Evolutionary conservation across 495 filamentous ascomycete genomes (phyloP).

Genomic region (Cairneyella variabilis): DNA sequence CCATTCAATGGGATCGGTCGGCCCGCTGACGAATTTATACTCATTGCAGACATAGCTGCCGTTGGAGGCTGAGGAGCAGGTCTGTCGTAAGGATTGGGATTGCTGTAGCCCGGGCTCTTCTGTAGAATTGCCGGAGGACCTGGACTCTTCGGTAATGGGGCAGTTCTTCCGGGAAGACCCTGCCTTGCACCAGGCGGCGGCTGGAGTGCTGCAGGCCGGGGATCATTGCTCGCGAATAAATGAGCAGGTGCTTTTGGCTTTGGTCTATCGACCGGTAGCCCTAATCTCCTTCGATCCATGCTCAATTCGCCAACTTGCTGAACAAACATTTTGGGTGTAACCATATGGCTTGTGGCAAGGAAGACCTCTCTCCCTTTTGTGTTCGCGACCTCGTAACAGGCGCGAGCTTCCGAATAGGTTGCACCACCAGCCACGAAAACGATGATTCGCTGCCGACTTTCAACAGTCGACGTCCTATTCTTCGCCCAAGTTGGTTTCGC

Average conservation of each 20-base stretch:
- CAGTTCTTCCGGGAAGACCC: conserved; percentile 20
- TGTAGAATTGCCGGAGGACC: conserved; percentile 3
- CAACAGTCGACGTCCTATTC: conserved; percentile 66
- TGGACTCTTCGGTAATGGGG: conserved; percentile 5
- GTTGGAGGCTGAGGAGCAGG: conserved; percentile 41
- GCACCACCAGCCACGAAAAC: conserved; percentile 97
- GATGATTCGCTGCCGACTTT: conserved; percentile 85
- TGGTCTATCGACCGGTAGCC: conserved; percentile 78
- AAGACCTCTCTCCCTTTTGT: conserved; percentile 74
- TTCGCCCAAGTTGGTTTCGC: conserved; percentile 93
- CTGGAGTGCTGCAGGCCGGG: conserved; percentile 29
- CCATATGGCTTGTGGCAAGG: conserved; percentile 87
- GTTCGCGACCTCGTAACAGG: conserved; percentile 83
- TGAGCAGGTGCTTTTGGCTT: conserved; percentile 78
- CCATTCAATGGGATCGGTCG: conserved; percentile 25
- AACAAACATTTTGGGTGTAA: conserved; percentile 75
- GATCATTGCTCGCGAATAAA: conserved; percentile 75
- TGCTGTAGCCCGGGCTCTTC: not conserved
- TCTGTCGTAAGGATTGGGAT: conserved; percentile 8
- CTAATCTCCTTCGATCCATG: conserved; percentile 65
- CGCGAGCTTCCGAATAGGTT: conserved; percentile 82
- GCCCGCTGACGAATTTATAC: conserved; percentile 32
- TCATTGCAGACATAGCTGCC: conserved; percentile 55
- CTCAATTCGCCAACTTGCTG: conserved; percentile 77
- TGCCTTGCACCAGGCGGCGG: conserved; percentile 24